These are phyloP conservation scores for Candida sphagnicola DNA, from an alignment of 805 yeast species.

Conservation along the genomic window DNA sequence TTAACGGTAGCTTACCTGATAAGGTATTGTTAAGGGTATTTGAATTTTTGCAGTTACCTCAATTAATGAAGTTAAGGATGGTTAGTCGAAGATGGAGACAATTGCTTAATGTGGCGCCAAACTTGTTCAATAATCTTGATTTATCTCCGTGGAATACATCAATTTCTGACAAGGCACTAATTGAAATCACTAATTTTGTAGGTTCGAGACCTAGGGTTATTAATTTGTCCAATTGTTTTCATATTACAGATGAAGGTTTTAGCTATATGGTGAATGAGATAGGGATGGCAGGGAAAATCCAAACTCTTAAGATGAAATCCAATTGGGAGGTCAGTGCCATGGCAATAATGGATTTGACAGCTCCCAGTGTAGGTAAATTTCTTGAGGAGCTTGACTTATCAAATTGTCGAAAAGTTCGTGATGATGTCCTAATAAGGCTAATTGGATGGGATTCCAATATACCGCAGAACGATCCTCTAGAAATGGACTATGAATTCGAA, in stretches of 20 bases:
- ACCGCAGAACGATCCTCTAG: slow-evolving; percentile 6
- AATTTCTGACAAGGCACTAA: slow-evolving; percentile 54
- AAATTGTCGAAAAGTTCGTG: slow-evolving; percentile 70
- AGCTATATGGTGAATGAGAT: slow-evolving; percentile 66
- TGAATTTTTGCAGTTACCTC: slow-evolving; percentile 49
- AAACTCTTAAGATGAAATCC: slow-evolving; percentile 55
- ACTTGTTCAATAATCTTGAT: slow-evolving; percentile 49
- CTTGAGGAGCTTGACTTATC: slow-evolving; percentile 62
- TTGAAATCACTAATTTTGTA: slow-evolving; percentile 62
- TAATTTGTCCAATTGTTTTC: slow-evolving; percentile 70
- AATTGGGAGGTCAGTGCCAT: slow-evolving; percentile 77
- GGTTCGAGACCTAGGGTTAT: slow-evolving; percentile 62
- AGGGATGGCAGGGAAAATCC: slow-evolving; percentile 60
- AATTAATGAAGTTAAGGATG: slow-evolving; percentile 54
- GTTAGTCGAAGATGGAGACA: slow-evolving; percentile 71
- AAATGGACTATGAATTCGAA: slow-evolving; percentile 13
- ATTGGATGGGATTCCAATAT: slow-evolving; percentile 45
- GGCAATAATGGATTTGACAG: slow-evolving; percentile 77
- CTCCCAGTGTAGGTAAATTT: slow-evolving; percentile 57
- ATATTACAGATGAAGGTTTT: slow-evolving; percentile 73
- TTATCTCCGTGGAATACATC: slow-evolving; percentile 59
- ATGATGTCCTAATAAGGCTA: slow-evolving; percentile 66
- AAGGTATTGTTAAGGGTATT: slow-evolving; percentile 52
- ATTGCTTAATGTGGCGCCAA: slow-evolving; percentile 53
- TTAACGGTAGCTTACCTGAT: slow-evolving; percentile 59